These are phyloP conservation scores for Curvularia sp. DNA, from an alignment of 2,329 filamentous ascomycete genomes.

Conservation along the genomic window DNA sequence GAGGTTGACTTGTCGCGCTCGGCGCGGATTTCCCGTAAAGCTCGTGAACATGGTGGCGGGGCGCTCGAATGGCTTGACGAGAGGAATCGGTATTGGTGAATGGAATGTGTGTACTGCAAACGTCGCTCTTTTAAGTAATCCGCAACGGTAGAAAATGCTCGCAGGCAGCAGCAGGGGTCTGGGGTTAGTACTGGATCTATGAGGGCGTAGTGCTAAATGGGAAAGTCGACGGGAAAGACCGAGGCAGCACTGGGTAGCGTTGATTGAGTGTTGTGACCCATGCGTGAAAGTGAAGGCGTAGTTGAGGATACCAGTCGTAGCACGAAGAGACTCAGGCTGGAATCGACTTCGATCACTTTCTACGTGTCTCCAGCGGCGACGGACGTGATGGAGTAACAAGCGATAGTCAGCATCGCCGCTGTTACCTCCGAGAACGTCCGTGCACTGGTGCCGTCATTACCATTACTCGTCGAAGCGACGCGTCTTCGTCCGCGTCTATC, in stretches of 20 bases:
- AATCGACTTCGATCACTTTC: conserved; percentile 17
- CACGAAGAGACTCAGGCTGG: neutral
- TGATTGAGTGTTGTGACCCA: neutral
- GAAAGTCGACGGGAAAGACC: conserved; percentile 5
- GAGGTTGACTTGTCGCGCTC: conserved; percentile 90
- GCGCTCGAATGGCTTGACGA: conserved; percentile 1
- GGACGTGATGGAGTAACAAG: conserved; percentile 10
- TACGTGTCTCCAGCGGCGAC: conserved; percentile 11
- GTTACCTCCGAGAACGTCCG: conserved; percentile 13
- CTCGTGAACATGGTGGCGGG: conserved; percentile 77
- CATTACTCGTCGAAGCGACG: neutral
- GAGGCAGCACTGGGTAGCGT: conserved; percentile 5
- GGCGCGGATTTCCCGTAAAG: conserved; percentile 86
- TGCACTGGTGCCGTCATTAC: conserved; percentile 16
- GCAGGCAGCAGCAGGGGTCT: conserved; percentile 2
- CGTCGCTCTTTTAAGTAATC: neutral
- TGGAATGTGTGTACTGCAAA: neutral
- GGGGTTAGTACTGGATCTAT: conserved; percentile 15
- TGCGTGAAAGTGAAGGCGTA: neutral
- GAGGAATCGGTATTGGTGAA: neutral
- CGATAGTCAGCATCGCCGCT: conserved; percentile 19
- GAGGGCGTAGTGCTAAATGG: conserved; percentile 7
- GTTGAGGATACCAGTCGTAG: conserved; percentile 1
- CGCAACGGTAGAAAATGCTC: too few relatives aligned
- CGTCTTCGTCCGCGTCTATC: neutral